Evolutionary conservation across 208 protist species (phyloP), one percentile per base, ranked within the genome.

Genomic region (Porcisia hertigi): DNA sequence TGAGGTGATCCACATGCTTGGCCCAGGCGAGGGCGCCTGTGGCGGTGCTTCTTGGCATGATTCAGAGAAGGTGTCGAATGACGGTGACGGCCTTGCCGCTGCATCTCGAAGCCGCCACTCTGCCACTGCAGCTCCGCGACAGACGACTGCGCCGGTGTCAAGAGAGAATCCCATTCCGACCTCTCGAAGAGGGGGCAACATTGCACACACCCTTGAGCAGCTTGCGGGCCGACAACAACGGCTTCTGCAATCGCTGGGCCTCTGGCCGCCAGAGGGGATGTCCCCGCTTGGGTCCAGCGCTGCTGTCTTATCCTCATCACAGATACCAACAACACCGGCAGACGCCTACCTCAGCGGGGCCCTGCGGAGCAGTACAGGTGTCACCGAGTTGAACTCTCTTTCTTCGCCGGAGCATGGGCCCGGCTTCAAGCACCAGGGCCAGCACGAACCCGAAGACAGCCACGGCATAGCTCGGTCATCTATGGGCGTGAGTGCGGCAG

Each of bases 221-320:
- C 77, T 81, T 36, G 77, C 77, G 5, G 47, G 65, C 7, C 71
- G 77, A 9, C 77, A 81, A 49, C 77, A 77, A 39, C 53, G 69
- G 57, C 77, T 81, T 7, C 34, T 81, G 64, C 63, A 57, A 8
- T 76, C 77, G 3, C 66, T 81, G 49, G 23, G 30, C 16, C 45
- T 65, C 6, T 30, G 8, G 23, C 66, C 49, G 18, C 47, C 45
- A 34, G 70, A 41, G 8, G 23, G 6, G 30, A 47, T 65, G 39
- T 9, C 20, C 55, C 58, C 34, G 12, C 57, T 18, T 1, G 67
- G 36, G 11, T 30, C 45, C 66, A 71, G 5, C 49, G 66, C 66
- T 30, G 49, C 23, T 41, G 25, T 25, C 23, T 20, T 36, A 11
- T 67, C 63, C 63, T 30, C 63, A 23, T 25, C 25, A 49, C 36